These are phyloP conservation scores for Nemania sp. DNA, from an alignment of 2,329 filamentous ascomycete genomes.

Conservation along the genomic window DNA sequence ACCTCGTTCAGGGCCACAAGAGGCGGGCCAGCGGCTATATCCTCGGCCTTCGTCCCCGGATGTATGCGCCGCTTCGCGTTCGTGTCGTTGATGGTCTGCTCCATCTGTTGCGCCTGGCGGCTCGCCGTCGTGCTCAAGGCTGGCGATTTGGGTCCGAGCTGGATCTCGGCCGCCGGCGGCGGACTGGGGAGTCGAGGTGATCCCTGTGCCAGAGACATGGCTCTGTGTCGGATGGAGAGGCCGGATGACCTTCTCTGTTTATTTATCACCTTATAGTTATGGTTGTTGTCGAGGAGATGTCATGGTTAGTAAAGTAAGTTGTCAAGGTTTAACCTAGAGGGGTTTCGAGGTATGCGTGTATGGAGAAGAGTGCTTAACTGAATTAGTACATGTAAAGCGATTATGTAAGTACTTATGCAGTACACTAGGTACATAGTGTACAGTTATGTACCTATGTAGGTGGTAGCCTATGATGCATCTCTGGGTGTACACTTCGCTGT, in stretches of 20 bases:
- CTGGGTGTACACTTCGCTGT: too few relatives aligned
- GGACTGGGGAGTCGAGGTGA: constrained; percentile 94
- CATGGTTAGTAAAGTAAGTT: background rate
- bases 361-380: too few relatives aligned
- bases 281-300: background rate
- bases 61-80: constrained; percentile 84
- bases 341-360: background rate
- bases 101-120: constrained; percentile 64
- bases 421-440: background rate
- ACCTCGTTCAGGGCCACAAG: constrained; percentile 85
- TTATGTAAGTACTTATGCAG: too few relatives aligned
- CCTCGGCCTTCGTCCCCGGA: constrained; percentile 85
- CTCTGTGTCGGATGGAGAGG: constrained; percentile 26
- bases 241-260: background rate
- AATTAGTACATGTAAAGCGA: too few relatives aligned
- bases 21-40: constrained; percentile 92
- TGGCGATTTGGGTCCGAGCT: constrained; percentile 81
- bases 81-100: constrained; percentile 68
- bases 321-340: background rate
- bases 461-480: too few relatives aligned
- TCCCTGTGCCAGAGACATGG: constrained; percentile 68
- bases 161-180: constrained; percentile 91
- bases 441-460: too few relatives aligned
- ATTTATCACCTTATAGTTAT: background rate
- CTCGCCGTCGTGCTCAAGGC: constrained; percentile 48